Base-by-base conservation (phyloP, 257 asterid genomes). In the Linderniella brevidens region DNA sequence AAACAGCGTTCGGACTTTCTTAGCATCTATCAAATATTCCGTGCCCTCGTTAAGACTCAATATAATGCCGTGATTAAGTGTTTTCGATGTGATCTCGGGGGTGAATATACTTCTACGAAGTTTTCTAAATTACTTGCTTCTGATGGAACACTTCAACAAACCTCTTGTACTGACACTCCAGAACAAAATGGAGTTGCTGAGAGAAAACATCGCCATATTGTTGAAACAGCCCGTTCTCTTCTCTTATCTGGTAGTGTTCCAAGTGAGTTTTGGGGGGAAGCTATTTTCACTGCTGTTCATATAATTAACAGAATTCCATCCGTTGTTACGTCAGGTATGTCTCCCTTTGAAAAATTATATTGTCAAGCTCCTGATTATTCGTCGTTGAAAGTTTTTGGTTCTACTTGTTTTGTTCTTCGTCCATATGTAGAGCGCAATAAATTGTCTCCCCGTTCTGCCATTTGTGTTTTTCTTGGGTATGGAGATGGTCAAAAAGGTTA, bases 11-110 rank as follows among this genome's bases (percentile, higher is more conserved):
- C 11, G 25, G 43, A 49, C 8, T 49, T 35, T 13, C 17, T 49
- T 4, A 13, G 17, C 16, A 35, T 35, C 5, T 49, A n/a, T 8
- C 13, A 14, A 15, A 8, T 3, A 3, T 49, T 49, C 0, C 6
- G 54, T n/a, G 54, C 41, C 1, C 42, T 32, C 37, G 54, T 49
- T 13, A 9, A 36, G 16, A 36, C 54, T 35, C 43, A 49, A 32
- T 20, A 25, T 41, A 20, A 37, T 4, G 11, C 39, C 13, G n/a
- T 38, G 0, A 38, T 52, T 0, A 39, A 17, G 39, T 19, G 19
- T 25, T 19, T 52, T 40, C 0, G 38, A 8, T 19, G 20, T 52
- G 18, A 40, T 19, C 32, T 39, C 25, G 13, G 42, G 42, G 9
- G 41, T 29, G 49, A 44, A 44, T 44, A 49, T 35, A 29, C 47